Conservation (phyloP, 2,329 filamentous ascomycete species). For the Bipolaris zeicola region DNA sequence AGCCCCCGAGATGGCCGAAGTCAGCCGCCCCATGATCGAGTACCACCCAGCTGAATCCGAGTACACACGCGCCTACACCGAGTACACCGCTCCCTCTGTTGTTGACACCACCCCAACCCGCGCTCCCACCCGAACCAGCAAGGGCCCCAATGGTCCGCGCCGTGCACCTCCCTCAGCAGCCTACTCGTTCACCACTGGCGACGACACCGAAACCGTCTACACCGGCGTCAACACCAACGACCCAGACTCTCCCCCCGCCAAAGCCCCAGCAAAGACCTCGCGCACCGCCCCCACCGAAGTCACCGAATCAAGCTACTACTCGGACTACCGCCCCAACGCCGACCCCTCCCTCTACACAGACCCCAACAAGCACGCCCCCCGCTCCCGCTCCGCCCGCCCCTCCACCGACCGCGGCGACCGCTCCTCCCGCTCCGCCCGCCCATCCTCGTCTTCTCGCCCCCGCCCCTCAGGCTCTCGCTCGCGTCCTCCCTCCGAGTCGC, state of each 20-base stretch:
- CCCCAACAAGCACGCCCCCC: constrained; percentile 26
- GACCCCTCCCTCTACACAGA: constrained; percentile 34
- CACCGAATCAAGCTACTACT: constrained; percentile 48
- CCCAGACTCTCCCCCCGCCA: constrained; percentile 34
- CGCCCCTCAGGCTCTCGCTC: constrained; percentile 37
- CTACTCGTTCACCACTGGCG: constrained; percentile 58
- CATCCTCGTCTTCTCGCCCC: constrained; percentile 17
- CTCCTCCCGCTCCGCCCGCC: constrained; percentile 17
- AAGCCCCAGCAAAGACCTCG: constrained; percentile 11
- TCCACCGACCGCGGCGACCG: constrained; percentile 19
- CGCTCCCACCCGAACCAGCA: constrained; percentile 20
- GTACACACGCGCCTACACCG: constrained; percentile 33
- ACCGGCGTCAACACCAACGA: constrained; percentile 49
- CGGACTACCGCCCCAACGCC: constrained; percentile 49
- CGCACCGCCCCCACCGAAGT: constrained; percentile 29
- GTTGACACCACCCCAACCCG: constrained; percentile 20
- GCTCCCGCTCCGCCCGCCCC: constrained; percentile 26
- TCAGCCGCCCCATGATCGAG: constrained; percentile 31
- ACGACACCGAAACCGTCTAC: constrained; percentile 49
- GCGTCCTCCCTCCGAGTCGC: constrained; percentile 41
- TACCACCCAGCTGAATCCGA: constrained; percentile 23
- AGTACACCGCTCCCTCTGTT: constrained; percentile 39
- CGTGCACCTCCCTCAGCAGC: constrained; percentile 46
- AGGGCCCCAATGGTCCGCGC: constrained; percentile 27
- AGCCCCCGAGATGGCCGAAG: constrained; percentile 37